phyloP scores from a whole-genome alignment of 495 filamentous ascomycete genomes.

The Penicillium coffeae region DNA sequence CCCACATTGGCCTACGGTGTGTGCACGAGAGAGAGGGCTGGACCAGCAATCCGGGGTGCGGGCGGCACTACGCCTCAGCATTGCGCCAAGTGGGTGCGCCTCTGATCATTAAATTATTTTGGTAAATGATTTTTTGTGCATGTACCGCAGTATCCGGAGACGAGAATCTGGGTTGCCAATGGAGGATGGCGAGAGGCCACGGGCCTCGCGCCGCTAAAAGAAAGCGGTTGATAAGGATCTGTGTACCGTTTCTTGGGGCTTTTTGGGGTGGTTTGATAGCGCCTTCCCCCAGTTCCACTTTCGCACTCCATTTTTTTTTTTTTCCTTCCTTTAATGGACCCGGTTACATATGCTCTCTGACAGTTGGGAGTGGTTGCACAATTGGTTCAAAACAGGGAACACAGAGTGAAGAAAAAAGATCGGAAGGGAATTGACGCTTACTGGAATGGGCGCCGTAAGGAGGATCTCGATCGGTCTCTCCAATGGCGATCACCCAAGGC shows the following conservation, averaged over 20 bases:
- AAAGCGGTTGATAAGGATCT: background rate
- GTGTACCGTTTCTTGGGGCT: background rate
- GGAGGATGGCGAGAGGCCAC: too few species aligned
- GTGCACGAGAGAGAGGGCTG: background rate
- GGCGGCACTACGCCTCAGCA: constrained; percentile 5
- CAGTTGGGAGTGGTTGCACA: background rate
- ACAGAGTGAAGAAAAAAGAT: background rate
- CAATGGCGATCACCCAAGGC: constrained; percentile 13
- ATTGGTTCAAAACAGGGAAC: background rate
- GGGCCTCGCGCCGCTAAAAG: too few species aligned
- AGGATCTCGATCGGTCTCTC: constrained; percentile 7
- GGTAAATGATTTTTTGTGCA: background rate
- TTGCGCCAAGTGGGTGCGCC: constrained; percentile 1
- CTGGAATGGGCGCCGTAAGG: background rate
- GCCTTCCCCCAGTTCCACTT: background rate
- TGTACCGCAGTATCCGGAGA: background rate
- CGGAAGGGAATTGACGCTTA: background rate
- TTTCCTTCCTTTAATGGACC: background rate
- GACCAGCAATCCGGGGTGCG: background rate
- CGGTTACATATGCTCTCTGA: background rate
- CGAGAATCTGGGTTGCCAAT: background rate
- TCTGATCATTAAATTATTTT: too few species aligned
- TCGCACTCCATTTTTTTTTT: background rate
- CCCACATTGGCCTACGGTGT: background rate
- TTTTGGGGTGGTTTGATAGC: background rate